A percentile compares a stretch with the other conserved stretches of the same genome.
Conservation (phyloP, 2,329 filamentous ascomycete species). For the Diaporthe australafricana region DNA sequence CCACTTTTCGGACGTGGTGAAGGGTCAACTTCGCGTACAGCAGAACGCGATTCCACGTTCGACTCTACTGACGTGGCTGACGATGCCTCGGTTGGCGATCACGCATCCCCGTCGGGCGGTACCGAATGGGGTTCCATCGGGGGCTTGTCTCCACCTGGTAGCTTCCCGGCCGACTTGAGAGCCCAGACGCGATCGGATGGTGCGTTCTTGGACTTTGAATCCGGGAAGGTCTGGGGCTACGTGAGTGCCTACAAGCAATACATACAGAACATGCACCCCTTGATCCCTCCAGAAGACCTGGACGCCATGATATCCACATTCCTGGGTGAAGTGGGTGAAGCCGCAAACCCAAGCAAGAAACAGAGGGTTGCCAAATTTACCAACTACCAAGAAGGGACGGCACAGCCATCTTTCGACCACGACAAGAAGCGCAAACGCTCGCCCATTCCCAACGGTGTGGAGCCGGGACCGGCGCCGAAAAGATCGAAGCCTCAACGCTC, state of each 20-base stretch:
- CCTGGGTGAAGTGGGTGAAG: slow-evolving; percentile 57
- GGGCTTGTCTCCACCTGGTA: slow-evolving; percentile 55
- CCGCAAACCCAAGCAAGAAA: slow-evolving; percentile 41
- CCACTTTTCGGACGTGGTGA: slow-evolving; percentile 84
- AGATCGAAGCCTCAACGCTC: slow-evolving; percentile 70
- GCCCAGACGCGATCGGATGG: slow-evolving; percentile 56
- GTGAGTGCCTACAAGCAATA: slow-evolving; percentile 69
- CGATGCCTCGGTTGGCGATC: slow-evolving; percentile 60
- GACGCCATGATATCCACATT: slow-evolving; percentile 65
- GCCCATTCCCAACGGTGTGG: slow-evolving; percentile 52
- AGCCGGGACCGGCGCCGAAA: slow-evolving; percentile 49
- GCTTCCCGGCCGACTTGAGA: slow-evolving; percentile 49
- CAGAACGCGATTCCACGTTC: slow-evolving; percentile 53
- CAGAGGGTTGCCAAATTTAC: slow-evolving; percentile 37
- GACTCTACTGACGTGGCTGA: slow-evolving; percentile 57
- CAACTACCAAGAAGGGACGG: slow-evolving; percentile 24
- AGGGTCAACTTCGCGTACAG: slow-evolving; percentile 70
- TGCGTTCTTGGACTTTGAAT: slow-evolving; percentile 64
- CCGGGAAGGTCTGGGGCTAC: slow-evolving; percentile 62
- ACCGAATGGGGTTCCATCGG: slow-evolving; percentile 71
- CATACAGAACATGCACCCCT: slow-evolving; percentile 74
- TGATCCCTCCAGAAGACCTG: slow-evolving; percentile 66
- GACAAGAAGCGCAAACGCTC: slow-evolving; percentile 68
- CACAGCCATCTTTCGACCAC: slow-evolving; percentile 41
- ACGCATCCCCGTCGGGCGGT: slow-evolving; percentile 64